Evolutionary conservation across 2,329 filamentous ascomycete genomes (phyloP).

Genomic region (Thielaviopsis populi): DNA sequence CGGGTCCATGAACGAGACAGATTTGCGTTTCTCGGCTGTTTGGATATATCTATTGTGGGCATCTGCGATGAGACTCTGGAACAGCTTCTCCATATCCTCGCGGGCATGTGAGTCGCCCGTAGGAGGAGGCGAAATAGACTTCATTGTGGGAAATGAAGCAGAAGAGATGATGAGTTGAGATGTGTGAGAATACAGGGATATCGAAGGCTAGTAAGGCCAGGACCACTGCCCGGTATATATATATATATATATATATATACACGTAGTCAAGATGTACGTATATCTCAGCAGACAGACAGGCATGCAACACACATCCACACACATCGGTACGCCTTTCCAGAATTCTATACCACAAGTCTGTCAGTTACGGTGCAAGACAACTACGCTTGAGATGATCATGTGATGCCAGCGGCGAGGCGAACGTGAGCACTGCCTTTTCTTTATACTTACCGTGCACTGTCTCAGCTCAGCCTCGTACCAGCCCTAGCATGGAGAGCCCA

Average conservation of each 20-base stretch:
- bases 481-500: neutral
- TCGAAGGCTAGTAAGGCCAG: neutral
- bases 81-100: slow-evolving; percentile 16
- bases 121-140: neutral
- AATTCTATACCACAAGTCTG: neutral
- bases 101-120: neutral
- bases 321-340: neutral
- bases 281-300: neutral
- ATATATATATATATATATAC: neutral
- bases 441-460: neutral
- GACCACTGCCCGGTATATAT: neutral
- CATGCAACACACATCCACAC: neutral
- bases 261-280: no score
- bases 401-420: neutral
- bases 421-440: neutral
- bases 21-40: slow-evolving; percentile 6
- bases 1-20: slow-evolving; percentile 11
- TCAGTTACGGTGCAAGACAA: neutral
- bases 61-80: slow-evolving; percentile 16
- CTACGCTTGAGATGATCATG: neutral
- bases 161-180: neutral
- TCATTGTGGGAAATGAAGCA: neutral
- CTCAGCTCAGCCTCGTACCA: neutral
- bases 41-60: slow-evolving; percentile 16
- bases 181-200: neutral